Evolutionary conservation across 352 stramenopile species (phyloP), one percentile per base, ranked within the genome.

Genomic region (Pythium sukuiense): DNA sequence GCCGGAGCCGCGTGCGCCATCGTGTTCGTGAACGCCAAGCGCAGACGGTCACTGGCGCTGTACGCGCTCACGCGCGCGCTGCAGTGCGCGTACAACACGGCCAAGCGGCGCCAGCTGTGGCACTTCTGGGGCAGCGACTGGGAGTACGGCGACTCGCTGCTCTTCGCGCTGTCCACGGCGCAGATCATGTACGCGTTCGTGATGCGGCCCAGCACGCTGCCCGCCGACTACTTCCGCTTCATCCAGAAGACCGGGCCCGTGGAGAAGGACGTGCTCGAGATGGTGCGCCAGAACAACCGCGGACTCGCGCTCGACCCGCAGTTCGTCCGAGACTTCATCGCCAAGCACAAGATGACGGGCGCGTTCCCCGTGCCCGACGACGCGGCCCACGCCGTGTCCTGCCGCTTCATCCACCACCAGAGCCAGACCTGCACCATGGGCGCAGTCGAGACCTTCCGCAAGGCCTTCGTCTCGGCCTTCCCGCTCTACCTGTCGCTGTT

Each of bases 111-210:
- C n/a, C 53, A 87, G 32, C 77, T 84, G 32, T 96, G 85, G 84
- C 88, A 96, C 71, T 96, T 96, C 53, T 96, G 88, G 88, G 88
- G 87, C 59, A 93, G 82, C 60, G 62, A 92, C 61, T 96, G 88
- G 88, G 63, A 74, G 35, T 89, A 92, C 58, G 88, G 88, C 48
- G 88, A 95, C 64, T 65, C 76, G 49, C 72, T 96, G 50, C 75
- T 96, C 9, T 96, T 96, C 61, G 84, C 62, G 16, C 54, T 96
- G 16, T 87, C 87, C 20, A 85, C 72, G 27, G 87, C 87, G 32
- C 87, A 95, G 64, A 77, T 95, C 67, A 95, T 95, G 87, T 95
- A 95, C 75, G 82, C 84, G 27, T 95, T 89, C 67, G 77, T 95
- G 43, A 90, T 95, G 80, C 76, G 87, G 13, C 87, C 87, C 11